These are phyloP conservation scores for Ceratocystis diversiconidia DNA, from an alignment of 2,329 filamentous ascomycete genomes.

Conservation along the genomic window DNA sequence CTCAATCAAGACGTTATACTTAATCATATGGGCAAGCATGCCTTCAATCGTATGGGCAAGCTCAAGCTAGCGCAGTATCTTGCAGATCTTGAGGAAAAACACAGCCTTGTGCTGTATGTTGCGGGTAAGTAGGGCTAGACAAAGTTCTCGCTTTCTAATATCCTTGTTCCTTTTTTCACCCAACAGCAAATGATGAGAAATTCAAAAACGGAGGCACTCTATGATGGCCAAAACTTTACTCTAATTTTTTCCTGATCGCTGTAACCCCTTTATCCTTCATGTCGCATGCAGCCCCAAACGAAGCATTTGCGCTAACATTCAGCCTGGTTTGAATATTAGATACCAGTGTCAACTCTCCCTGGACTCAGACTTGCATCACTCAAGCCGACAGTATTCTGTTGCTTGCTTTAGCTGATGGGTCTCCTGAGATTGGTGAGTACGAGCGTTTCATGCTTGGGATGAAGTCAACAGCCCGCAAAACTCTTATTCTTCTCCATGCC, in stretches of 20 bases:
- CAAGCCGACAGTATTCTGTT: conserved; percentile 94
- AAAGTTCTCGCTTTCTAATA: neutral
- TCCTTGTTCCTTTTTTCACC: conserved; percentile 5
- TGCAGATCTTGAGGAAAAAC: conserved; percentile 93
- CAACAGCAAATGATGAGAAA: conserved; percentile 38
- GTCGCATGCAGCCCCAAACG: conserved; percentile 20
- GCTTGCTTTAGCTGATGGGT: conserved; percentile 80
- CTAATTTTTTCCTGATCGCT: conserved; percentile 53
- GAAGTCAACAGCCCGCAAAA: conserved; percentile 91
- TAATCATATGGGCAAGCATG: conserved; percentile 87
- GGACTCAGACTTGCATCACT: conserved; percentile 95
- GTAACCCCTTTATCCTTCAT: conserved; percentile 13
- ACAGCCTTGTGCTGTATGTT: conserved; percentile 86
- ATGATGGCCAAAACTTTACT: conserved; percentile 41
- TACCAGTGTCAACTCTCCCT: conserved; percentile 90
- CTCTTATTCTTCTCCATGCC: conserved; percentile 74
- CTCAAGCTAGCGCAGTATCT: conserved; percentile 90
- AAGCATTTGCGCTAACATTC: conserved; percentile 20
- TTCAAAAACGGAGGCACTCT: conserved; percentile 33
- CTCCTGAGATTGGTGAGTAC: conserved; percentile 84
- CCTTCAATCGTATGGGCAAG: conserved; percentile 95
- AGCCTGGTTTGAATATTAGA: conserved; percentile 35
- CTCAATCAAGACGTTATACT: conserved; percentile 88
- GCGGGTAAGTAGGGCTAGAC: conserved; percentile 42
- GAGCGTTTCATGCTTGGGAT: conserved; percentile 92